These are phyloP conservation scores for Chalciporus sp. DNA, from an alignment of 1,284 basidiomycete genomes.

Conservation along the genomic window DNA sequence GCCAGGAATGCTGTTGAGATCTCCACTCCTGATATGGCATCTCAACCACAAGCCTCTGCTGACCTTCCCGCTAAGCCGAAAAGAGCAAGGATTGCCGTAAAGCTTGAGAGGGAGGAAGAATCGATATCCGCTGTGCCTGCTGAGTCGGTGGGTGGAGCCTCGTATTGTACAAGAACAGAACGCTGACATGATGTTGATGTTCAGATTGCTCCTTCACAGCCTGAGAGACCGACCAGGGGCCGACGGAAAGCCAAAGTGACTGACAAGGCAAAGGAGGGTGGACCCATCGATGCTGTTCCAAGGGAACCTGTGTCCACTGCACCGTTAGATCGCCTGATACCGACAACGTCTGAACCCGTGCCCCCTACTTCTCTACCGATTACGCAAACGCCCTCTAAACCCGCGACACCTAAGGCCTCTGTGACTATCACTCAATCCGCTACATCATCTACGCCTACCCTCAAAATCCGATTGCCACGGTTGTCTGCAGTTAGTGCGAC, in stretches of 20 bases:
- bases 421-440: conserved; percentile 38
- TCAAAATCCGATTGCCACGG: conserved; percentile 37
- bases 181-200: conserved; percentile 7
- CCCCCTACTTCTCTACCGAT: conserved; percentile 5
- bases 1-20: conserved; percentile 22
- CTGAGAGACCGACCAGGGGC: conserved; percentile 15
- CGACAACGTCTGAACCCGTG: conserved; percentile 16
- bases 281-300: conserved; percentile 6
- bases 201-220: conserved; percentile 16
- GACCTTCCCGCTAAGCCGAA: conserved; percentile 34
- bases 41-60: conserved; percentile 13
- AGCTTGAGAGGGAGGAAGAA: conserved; percentile 32
- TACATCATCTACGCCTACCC: conserved; percentile 36
- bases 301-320: conserved; percentile 16
- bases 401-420: conserved; percentile 36
- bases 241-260: conserved; percentile 27
- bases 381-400: conserved; percentile 21
- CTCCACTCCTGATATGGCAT: conserved; percentile 10
- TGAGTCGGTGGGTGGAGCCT: conserved; percentile 21
- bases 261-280: conserved; percentile 20
- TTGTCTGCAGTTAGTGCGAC: conserved; percentile 33
- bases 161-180: background rate
- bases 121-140: conserved; percentile 5
- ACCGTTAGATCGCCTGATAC: conserved; percentile 19
- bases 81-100: conserved; percentile 29